Evolutionary conservation across 768 basidiomycete species (phyloP).

Genomic region (Nidula microcarpa): DNA sequence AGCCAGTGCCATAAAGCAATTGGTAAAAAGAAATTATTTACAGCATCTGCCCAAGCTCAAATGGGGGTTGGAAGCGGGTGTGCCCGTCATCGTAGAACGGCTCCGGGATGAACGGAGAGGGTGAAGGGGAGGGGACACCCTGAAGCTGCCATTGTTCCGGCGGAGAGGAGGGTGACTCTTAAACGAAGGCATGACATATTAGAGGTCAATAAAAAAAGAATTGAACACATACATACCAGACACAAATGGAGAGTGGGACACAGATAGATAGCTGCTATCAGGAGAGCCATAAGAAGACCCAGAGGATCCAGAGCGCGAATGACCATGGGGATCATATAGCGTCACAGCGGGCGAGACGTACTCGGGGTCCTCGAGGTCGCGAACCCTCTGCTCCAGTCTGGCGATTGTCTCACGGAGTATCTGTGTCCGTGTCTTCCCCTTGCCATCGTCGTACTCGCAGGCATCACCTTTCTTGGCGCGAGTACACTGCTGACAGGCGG

Average conservation of each 20-base stretch:
- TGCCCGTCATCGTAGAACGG: slow-evolving; percentile 51
- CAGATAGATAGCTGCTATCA: slow-evolving; percentile 44
- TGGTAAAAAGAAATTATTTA: slow-evolving; percentile 26
- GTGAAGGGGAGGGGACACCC: slow-evolving; percentile 47
- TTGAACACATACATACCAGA: slow-evolving; percentile 34
- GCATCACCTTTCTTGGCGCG: slow-evolving; percentile 73
- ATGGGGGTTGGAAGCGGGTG: slow-evolving; percentile 41
- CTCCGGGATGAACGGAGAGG: slow-evolving; percentile 43
- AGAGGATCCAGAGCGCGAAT: slow-evolving; percentile 50
- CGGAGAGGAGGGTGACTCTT: slow-evolving; percentile 41
- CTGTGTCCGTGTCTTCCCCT: slow-evolving; percentile 80
- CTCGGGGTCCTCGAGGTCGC: slow-evolving; percentile 75
- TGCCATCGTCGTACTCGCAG: slow-evolving; percentile 84
- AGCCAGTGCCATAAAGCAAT: slow-evolving; percentile 8
- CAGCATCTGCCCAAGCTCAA: slow-evolving; percentile 68
- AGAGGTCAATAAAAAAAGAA: background rate
- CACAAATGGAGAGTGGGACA: slow-evolving; percentile 58
- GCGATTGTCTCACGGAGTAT: slow-evolving; percentile 74
- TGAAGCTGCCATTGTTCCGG: slow-evolving; percentile 48
- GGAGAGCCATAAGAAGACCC: slow-evolving; percentile 55
- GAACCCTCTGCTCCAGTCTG: slow-evolving; percentile 66
- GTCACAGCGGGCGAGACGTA: slow-evolving; percentile 65
- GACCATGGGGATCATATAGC: slow-evolving; percentile 64
- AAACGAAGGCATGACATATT: background rate
- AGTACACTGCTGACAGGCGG: slow-evolving; percentile 74